phyloP scores from a whole-genome alignment of 371 early-diverging fungal genomes.

The Chytridiales sp. region DNA sequence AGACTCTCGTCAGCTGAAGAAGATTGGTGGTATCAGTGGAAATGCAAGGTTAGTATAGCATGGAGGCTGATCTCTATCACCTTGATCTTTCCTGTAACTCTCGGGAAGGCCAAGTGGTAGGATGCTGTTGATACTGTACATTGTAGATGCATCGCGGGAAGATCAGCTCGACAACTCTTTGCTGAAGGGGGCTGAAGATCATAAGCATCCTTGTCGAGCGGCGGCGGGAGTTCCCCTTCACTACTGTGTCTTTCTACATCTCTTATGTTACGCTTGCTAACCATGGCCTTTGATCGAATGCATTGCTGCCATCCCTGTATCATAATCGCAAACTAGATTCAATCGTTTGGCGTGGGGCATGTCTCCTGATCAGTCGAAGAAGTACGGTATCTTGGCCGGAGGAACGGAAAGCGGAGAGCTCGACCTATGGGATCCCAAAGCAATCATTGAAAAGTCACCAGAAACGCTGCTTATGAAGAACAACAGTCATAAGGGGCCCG shows the following conservation, averaged over 20 bases:
- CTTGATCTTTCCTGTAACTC: too few relatives aligned
- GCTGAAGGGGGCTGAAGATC: too few relatives aligned
- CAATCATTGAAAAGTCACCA: slow-evolving; percentile 53
- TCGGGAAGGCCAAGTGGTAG: too few relatives aligned
- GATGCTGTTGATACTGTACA: too few relatives aligned
- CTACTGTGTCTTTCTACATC: too few relatives aligned
- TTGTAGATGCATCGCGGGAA: too few relatives aligned
- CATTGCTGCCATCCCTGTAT: too few relatives aligned
- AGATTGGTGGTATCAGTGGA: slow-evolving; percentile 58
- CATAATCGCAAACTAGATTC: slow-evolving; percentile 52
- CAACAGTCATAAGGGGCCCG: slow-evolving; percentile 79
- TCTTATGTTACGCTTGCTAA: too few relatives aligned
- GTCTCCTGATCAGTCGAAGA: slow-evolving; percentile 43
- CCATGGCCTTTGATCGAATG: too few relatives aligned
- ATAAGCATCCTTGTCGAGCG: too few relatives aligned
- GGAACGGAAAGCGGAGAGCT: slow-evolving; percentile 95
- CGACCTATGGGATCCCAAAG: slow-evolving; percentile 81
- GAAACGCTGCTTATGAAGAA: slow-evolving; percentile 62
- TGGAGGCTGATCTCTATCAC: background rate
- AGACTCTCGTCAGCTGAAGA: slow-evolving; percentile 16
- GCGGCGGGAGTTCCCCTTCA: too few relatives aligned
- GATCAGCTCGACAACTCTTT: too few relatives aligned
- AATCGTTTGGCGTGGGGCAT: slow-evolving; percentile 86
- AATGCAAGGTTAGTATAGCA: slow-evolving; percentile 68
- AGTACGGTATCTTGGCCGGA: slow-evolving; percentile 84